phyloP scores from a whole-genome alignment of 2,329 filamentous ascomycete species.

The Paraphaeosphaeria sporulosa region DNA sequence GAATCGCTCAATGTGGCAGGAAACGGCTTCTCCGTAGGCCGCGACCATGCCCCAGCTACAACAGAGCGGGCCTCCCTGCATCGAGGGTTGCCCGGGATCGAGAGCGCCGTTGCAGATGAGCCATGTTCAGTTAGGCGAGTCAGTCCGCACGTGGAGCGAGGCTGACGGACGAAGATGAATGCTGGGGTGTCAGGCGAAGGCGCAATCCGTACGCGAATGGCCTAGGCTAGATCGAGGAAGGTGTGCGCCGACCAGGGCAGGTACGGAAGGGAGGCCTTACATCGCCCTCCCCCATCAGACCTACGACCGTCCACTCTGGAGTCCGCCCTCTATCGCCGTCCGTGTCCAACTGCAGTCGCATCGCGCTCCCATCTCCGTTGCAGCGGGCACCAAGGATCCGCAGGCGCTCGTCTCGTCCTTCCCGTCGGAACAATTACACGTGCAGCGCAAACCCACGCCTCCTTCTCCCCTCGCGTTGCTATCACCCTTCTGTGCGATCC shows the following conservation, averaged over 20 bases:
- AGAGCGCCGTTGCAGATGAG: background rate
- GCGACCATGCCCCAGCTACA: background rate
- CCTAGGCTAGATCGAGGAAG: background rate
- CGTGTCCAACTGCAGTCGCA: background rate
- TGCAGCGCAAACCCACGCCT: background rate
- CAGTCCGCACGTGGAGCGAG: background rate
- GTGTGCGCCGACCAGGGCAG: constrained; percentile 5
- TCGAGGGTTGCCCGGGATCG: background rate
- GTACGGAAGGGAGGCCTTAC: background rate
- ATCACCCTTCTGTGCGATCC: background rate
- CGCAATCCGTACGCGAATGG: background rate
- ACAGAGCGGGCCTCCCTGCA: background rate
- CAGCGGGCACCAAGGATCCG: background rate
- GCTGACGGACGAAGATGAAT: background rate
- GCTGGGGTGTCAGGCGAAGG: background rate
- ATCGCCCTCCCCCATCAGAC: too few species aligned
- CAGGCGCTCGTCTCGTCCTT: constrained; percentile 5
- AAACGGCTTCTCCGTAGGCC: constrained; percentile 8
- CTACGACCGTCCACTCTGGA: background rate
- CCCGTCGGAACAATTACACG: background rate
- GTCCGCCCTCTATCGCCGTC: background rate
- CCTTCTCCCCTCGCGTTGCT: background rate
- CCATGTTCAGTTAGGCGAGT: background rate
- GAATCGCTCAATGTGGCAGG: constrained; percentile 9
- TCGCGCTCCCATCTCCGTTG: constrained; percentile 6